Conservation (phyloP, 2,329 filamentous ascomycete genomes). For the Colletotrichum viniferum region DNA sequence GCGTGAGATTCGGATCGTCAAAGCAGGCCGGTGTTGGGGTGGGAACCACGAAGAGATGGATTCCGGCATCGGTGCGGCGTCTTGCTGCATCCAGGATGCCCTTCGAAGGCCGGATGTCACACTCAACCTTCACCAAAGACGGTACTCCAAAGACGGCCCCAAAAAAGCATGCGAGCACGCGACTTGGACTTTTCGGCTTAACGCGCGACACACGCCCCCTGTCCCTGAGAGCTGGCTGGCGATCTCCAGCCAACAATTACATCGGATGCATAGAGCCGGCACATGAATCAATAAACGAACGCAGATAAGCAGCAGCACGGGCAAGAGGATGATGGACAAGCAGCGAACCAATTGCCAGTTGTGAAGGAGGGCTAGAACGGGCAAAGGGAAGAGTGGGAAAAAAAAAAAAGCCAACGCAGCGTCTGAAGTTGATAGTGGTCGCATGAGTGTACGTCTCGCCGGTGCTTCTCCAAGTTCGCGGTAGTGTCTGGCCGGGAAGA, state of each 20-base stretch:
- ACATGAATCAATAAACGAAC: not conserved
- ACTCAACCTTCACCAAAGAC: not conserved
- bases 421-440: not conserved
- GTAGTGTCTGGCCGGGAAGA: not conserved
- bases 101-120: not conserved
- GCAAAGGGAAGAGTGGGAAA: not conserved
- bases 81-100: not conserved
- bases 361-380: not conserved
- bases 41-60: not conserved
- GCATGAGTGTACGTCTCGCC: not conserved
- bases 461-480: not conserved
- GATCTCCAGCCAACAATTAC: not conserved
- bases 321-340: not conserved
- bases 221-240: not conserved
- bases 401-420: not conserved
- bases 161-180: not conserved
- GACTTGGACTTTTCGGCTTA: not conserved
- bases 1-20: not conserved
- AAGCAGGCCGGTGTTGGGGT: not conserved
- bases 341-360: not conserved
- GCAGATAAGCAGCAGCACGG: not conserved
- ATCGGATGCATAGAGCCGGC: not conserved
- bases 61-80: not conserved
- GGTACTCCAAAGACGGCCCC: not conserved
- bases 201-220: not conserved